Conservation (phyloP, 139 green algal species). For the Astrephomene gubernaculifera region DNA sequence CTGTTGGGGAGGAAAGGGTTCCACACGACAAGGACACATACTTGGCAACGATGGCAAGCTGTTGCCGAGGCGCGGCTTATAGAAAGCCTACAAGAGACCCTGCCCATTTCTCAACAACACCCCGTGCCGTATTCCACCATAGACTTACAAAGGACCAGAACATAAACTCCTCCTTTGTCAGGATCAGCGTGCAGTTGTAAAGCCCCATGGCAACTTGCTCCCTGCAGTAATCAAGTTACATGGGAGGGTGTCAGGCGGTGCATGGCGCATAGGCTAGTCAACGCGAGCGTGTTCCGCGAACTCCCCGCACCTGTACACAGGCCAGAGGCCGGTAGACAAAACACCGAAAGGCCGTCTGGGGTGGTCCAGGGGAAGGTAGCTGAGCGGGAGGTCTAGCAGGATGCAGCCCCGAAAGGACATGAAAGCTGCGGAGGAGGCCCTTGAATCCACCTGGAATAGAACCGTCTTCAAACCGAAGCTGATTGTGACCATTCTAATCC, state of each 20-base stretch:
- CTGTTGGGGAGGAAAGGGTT: no score
- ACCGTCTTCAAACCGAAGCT: constrained; percentile 27
- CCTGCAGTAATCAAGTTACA: not conserved
- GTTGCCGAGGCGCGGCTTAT: no score
- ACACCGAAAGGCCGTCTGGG: constrained; percentile 23
- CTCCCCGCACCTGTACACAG: constrained; percentile 19
- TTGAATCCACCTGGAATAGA: constrained; percentile 19
- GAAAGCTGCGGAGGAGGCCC: not conserved
- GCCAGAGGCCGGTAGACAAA: constrained; percentile 28
- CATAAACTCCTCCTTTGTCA: constrained; percentile 25
- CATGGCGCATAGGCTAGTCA: no score
- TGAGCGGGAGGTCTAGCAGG: constrained; percentile 31
- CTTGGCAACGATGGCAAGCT: not conserved
- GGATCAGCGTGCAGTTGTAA: constrained; percentile 27
- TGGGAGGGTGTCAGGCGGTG: no score
- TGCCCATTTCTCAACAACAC: no score
- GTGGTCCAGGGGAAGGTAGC: constrained; percentile 37
- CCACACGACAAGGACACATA: not conserved
- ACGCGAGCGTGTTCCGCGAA: no score
- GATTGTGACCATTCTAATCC: not conserved
- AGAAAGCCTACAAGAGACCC: no score
- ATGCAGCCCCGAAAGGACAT: constrained; percentile 29
- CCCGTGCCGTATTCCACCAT: no score
- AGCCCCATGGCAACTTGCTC: constrained; percentile 39
- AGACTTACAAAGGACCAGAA: constrained; percentile 41